Base-by-base conservation (phyloP, 2,329 filamentous ascomycete species). In the Colletotrichum tabaci region DNA sequence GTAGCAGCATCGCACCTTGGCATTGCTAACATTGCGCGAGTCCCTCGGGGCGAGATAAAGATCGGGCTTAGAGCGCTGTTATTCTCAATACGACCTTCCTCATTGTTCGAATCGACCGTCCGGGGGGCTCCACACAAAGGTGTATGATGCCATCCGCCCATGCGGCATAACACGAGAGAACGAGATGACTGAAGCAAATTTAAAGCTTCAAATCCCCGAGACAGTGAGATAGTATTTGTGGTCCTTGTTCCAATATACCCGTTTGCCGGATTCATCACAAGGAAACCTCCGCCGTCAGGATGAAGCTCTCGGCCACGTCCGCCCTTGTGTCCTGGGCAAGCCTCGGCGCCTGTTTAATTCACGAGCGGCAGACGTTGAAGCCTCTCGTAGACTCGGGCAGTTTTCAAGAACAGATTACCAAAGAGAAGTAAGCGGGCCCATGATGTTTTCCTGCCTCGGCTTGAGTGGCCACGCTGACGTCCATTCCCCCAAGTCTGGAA, bases 401-500 rank as follows among this genome's bases (percentile, higher is more conserved):
- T 12, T 61, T 66, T 2, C 67, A 70, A 49, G 61, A n/a, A 1
- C 47, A 47, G 3, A 50, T 66, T 46, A 56, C 62, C n/a, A 70
- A 30, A 38, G 56, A 66, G 2, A 70, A 61, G 67, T 70, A 44
- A 3, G 35, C 35, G 35, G 35, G 38, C n/a, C 13, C 15, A 10
- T 76, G 10, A 73, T 75, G 21, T 66, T 66, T 23, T 49, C 47
- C 47, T n/a, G n/a, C n/a, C 12, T n/a, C 35, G 47, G 5, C n/a
- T 21, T 6, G n/a, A 21, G 47, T 49, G 4, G 15, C 3, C n/a
- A 49, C 10, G n/a, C 47, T 49, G 12, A 49, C 21, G 16, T 3
- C 2, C 5, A 46, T 87, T 81, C 30, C 21, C 23, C 8, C 18
- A 82, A 74, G 72, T 42, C 47, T 74, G 2, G 56, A 67, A 53